Percentiles rank a stretch among this genome's conserved stretches.
Evolutionary conservation across 139 green algal species (phyloP).

Genomic region (Chlorella ohadii): DNA sequence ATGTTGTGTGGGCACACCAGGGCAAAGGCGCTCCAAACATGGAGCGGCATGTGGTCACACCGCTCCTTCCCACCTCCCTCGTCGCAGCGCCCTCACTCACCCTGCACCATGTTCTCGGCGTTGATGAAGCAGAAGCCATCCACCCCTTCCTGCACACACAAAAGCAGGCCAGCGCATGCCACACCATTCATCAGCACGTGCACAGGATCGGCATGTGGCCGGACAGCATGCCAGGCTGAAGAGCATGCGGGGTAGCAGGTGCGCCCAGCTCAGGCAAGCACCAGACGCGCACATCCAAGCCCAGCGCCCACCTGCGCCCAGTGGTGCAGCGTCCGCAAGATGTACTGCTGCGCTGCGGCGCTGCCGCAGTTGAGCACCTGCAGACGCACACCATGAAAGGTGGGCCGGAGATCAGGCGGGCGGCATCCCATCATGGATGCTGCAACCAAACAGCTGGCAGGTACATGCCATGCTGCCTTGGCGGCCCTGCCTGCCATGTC

Average conservation of each 20-base stretch:
- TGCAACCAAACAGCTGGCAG: too few species aligned
- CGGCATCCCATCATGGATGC: too few species aligned
- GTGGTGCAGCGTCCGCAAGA: conserved; percentile 65
- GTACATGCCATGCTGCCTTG: too few species aligned
- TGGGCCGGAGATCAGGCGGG: too few species aligned
- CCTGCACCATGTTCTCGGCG: conserved; percentile 80
- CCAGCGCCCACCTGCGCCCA: conserved; percentile 55
- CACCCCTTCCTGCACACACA: conserved; percentile 53
- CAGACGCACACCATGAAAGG: neutral
- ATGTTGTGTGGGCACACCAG: too few species aligned
- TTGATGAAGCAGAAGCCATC: conserved; percentile 87
- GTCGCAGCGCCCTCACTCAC: neutral
- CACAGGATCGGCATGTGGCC: too few species aligned
- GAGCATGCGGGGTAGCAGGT: neutral
- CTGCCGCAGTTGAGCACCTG: conserved; percentile 80
- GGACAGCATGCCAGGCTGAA: neutral
- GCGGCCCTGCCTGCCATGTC: too few species aligned
- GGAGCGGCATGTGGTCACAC: too few species aligned
- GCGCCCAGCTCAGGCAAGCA: neutral
- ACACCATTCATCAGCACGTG: too few species aligned
- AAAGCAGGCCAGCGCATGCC: too few species aligned
- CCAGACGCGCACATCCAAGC: neutral
- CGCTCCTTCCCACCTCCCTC: too few species aligned
- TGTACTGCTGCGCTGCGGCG: conserved; percentile 62
- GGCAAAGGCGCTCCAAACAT: too few species aligned